A percentile compares a stretch with the other conserved stretches of the same genome.
Conservation (phyloP, 768 basidiomycete species). For the Ramaria sp. region DNA sequence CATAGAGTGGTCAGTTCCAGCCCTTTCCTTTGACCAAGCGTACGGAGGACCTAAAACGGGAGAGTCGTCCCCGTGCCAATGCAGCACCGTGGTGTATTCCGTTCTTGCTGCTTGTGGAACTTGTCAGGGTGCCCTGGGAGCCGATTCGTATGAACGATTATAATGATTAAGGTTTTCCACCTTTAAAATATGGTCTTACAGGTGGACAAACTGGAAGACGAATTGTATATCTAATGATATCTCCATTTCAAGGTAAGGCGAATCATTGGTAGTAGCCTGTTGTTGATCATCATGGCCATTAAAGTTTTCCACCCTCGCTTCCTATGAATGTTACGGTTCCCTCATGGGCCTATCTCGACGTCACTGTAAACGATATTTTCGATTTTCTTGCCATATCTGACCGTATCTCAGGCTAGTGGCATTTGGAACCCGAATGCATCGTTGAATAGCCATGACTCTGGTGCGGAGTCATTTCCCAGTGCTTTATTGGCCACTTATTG, state of each 20-base stretch:
- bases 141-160: neutral
- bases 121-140: neutral
- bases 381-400: neutral
- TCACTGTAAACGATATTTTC: neutral
- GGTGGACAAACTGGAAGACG: neutral
- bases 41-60: neutral
- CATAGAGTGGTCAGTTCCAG: neutral
- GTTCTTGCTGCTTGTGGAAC: neutral
- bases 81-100: conserved; percentile 3
- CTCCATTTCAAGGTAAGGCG: neutral
- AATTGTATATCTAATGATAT: neutral
- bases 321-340: neutral
- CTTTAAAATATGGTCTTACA: neutral
- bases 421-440: neutral
- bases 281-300: neutral
- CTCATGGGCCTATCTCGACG: neutral
- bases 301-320: neutral
- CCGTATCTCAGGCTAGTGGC: neutral
- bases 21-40: neutral
- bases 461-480: too few species aligned
- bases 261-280: neutral
- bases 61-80: neutral
- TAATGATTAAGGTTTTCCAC: too few species aligned
- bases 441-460: neutral
- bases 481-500: too few species aligned